Conservation (phyloP, 345 rosid species). For the Populus euphratica region DNA sequence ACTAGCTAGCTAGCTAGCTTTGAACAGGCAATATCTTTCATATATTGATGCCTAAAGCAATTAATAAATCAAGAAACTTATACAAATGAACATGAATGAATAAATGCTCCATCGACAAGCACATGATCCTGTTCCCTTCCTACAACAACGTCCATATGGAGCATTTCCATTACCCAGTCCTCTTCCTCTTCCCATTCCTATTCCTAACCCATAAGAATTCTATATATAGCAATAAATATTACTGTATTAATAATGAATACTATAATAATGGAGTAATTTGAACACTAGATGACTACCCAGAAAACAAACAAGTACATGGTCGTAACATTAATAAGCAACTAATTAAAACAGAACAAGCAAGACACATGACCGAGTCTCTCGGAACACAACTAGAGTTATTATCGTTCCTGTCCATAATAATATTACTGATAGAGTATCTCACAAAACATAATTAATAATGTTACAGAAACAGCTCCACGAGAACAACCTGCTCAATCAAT, state of each 20-base stretch:
- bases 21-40: slow-evolving; percentile 4
- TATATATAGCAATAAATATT: not conserved
- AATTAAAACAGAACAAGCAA: slow-evolving; percentile 21
- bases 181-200: not conserved
- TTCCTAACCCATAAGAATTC: not conserved
- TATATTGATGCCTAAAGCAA: not conserved
- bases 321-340: slow-evolving; percentile 13
- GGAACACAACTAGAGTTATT: slow-evolving; percentile 4
- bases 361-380: slow-evolving; percentile 5
- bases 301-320: slow-evolving; percentile 7
- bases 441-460: slow-evolving; percentile 4
- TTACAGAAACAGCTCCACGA: slow-evolving; percentile 22
- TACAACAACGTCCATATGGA: slow-evolving; percentile 14
- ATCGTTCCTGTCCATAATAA: slow-evolving; percentile 21
- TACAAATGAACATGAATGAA: slow-evolving; percentile 35
- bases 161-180: slow-evolving; percentile 13
- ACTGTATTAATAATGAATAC: not conserved
- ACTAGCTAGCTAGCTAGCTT: not conserved
- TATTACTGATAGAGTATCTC: slow-evolving; percentile 4
- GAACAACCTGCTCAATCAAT: slow-evolving; percentile 41
- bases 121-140: slow-evolving; percentile 56
- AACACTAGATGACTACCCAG: not conserved
- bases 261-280: not conserved
- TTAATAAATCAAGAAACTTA: slow-evolving; percentile 11
- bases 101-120: slow-evolving; percentile 58